Conservation (phyloP, 495 filamentous ascomycete species). For the Aspergillus cristatus region DNA sequence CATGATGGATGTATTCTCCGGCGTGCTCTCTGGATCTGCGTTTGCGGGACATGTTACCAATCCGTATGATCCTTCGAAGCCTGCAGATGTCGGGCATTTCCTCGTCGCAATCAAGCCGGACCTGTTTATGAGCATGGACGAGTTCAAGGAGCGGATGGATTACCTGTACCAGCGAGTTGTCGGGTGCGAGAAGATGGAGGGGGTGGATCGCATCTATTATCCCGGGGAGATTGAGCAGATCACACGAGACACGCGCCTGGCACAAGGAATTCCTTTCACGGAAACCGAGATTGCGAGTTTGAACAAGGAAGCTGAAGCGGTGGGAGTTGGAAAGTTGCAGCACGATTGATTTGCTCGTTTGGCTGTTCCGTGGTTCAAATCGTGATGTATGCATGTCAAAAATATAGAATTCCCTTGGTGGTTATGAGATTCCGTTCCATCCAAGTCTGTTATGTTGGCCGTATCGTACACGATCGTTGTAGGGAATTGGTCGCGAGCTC, state of each 20-base stretch:
- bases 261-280: slow-evolving; percentile 56
- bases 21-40: slow-evolving; percentile 59
- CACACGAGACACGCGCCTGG: slow-evolving; percentile 43
- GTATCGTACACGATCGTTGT: too few relatives aligned
- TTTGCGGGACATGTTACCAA: slow-evolving; percentile 64
- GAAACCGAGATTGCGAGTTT: slow-evolving; percentile 55
- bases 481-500: too few relatives aligned
- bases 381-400: too few relatives aligned
- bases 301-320: slow-evolving; percentile 55
- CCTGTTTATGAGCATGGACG: slow-evolving; percentile 60
- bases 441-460: too few relatives aligned
- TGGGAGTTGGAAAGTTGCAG: slow-evolving; percentile 32
- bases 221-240: slow-evolving; percentile 69
- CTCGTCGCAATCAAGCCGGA: slow-evolving; percentile 68
- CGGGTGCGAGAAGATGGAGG: slow-evolving; percentile 53
- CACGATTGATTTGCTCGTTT: slow-evolving; percentile 1
- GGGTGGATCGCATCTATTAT: slow-evolving; percentile 70
- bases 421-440: too few relatives aligned
- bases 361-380: too few relatives aligned
- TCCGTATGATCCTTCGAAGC: slow-evolving; percentile 60
- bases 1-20: slow-evolving; percentile 83
- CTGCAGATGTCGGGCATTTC: slow-evolving; percentile 69
- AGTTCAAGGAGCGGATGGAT: slow-evolving; percentile 63
- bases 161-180: slow-evolving; percentile 57
- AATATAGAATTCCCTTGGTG: too few relatives aligned